Percentiles rank a stretch among this genome's conserved stretches.
phyloP scores from a whole-genome alignment of 2,329 filamentous ascomycete genomes.

The Rosellinia necatrix region DNA sequence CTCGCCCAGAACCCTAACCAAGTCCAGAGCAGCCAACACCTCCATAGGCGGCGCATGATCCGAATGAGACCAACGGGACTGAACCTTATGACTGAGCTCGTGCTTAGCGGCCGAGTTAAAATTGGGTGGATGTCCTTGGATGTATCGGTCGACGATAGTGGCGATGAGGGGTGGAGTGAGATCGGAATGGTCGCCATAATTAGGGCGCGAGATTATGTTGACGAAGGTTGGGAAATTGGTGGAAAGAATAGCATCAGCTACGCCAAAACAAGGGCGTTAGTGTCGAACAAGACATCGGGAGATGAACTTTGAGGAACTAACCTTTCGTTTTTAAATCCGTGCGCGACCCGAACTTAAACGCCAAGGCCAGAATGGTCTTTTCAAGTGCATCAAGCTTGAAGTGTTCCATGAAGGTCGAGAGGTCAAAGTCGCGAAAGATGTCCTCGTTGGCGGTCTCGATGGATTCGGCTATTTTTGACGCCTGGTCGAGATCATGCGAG shows the following conservation, averaged over 20 bases:
- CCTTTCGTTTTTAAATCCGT: slow-evolving; percentile 88
- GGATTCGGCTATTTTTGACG: slow-evolving; percentile 88
- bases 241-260: slow-evolving; percentile 88
- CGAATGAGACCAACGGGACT: slow-evolving; percentile 68
- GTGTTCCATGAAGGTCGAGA: slow-evolving; percentile 94
- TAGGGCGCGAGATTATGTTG: slow-evolving; percentile 71
- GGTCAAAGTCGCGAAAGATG: slow-evolving; percentile 92
- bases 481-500: slow-evolving; percentile 77
- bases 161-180: slow-evolving; percentile 73
- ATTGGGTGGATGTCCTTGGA: slow-evolving; percentile 83
- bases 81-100: slow-evolving; percentile 69
- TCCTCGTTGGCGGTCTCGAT: slow-evolving; percentile 91
- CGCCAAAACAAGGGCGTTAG: slow-evolving; percentile 7
- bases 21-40: slow-evolving; percentile 71
- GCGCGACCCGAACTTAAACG: slow-evolving; percentile 83
- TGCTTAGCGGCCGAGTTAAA: slow-evolving; percentile 77
- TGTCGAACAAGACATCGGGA: neutral
- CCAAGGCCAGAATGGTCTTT: slow-evolving; percentile 84
- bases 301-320: slow-evolving; percentile 47
- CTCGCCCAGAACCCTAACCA: slow-evolving; percentile 68
- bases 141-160: slow-evolving; percentile 80
- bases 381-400: slow-evolving; percentile 90
- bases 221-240: slow-evolving; percentile 79
- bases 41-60: slow-evolving; percentile 71
- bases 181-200: slow-evolving; percentile 67